Percentiles rank a stretch among this genome's conserved stretches.
Evolutionary conservation across 2,329 filamentous ascomycete species (phyloP).

Genomic region (Ophiostoma sp.): DNA sequence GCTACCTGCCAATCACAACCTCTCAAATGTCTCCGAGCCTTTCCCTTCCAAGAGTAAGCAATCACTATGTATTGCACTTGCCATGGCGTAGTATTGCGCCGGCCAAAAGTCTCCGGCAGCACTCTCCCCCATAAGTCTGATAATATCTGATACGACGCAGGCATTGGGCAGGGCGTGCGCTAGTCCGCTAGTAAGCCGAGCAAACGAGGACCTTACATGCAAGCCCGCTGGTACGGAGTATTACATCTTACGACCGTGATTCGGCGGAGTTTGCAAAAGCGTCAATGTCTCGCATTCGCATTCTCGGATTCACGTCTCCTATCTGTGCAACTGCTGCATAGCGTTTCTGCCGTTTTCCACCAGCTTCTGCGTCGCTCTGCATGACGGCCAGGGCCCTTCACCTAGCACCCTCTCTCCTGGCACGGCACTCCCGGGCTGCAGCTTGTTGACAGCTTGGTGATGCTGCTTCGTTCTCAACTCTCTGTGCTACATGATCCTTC

Average conservation of each 20-base stretch:
- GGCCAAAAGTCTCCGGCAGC: conserved; percentile 5
- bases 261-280: neutral
- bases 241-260: neutral
- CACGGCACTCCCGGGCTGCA: no score
- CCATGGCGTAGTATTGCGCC: neutral
- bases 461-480: neutral
- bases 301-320: neutral
- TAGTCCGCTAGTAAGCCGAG: neutral
- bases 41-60: neutral
- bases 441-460: neutral
- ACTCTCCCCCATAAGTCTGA: no score
- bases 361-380: neutral
- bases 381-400: neutral
- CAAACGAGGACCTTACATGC: neutral
- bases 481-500: neutral
- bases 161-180: no score
- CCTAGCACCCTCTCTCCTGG: neutral
- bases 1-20: neutral
- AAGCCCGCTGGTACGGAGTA: neutral
- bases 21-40: neutral
- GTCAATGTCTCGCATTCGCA: conserved; percentile 7
- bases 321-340: conserved; percentile 10
- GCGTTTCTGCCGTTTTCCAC: neutral
- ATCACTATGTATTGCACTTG: neutral
- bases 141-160: neutral